These are phyloP conservation scores for Starmerella stellata DNA, from an alignment of 805 yeast species.

Conservation along the genomic window DNA sequence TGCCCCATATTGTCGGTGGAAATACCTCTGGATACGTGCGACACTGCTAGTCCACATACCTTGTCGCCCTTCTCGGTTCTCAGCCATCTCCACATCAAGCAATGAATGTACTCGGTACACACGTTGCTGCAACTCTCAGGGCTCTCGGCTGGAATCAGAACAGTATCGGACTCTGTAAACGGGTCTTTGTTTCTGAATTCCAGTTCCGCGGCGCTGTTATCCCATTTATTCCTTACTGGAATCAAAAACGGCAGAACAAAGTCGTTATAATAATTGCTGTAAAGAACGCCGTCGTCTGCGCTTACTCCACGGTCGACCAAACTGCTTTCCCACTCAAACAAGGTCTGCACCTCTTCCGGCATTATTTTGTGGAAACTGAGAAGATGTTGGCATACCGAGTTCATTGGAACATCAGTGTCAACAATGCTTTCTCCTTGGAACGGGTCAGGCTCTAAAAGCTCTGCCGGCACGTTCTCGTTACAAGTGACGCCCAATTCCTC, in stretches of 20 bases:
- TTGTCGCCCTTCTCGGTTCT: neutral
- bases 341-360: slow-evolving; percentile 20
- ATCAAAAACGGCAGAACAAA: slow-evolving; percentile 21
- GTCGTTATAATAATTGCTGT: slow-evolving; percentile 22
- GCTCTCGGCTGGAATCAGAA: slow-evolving; percentile 6
- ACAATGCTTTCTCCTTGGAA: slow-evolving; percentile 23
- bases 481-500: slow-evolving; percentile 15
- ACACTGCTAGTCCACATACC: slow-evolving; percentile 5
- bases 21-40: slow-evolving; percentile 10
- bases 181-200: neutral
- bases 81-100: slow-evolving; percentile 12
- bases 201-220: slow-evolving; percentile 2
- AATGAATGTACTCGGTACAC: slow-evolving; percentile 7
- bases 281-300: slow-evolving; percentile 10
- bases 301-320: slow-evolving; percentile 16
- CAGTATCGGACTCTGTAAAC: neutral
- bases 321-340: slow-evolving; percentile 23
- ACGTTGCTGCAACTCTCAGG: slow-evolving; percentile 5
- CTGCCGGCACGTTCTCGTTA: slow-evolving; percentile 3
- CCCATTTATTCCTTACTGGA: slow-evolving; percentile 18
- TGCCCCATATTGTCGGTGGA: slow-evolving; percentile 3
- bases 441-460: slow-evolving; percentile 8
- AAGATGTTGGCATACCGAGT: slow-evolving; percentile 22
- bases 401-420: slow-evolving; percentile 10
- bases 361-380: slow-evolving; percentile 23